phyloP scores from a whole-genome alignment of 2,329 filamentous ascomycete genomes.

The Uncinocarpus reesii region DNA sequence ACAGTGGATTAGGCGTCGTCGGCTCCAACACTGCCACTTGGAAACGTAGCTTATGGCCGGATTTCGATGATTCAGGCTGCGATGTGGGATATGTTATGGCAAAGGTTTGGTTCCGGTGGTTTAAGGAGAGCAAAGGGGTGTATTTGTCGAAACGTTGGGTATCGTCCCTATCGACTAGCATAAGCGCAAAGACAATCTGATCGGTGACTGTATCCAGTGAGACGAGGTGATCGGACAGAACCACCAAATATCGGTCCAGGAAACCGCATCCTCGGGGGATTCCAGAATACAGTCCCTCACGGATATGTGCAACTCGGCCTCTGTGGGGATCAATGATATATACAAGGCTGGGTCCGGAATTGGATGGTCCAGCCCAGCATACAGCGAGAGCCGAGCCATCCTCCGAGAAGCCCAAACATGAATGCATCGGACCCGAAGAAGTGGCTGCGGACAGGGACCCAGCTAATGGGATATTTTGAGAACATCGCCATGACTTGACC shows the following conservation, averaged over 20 bases:
- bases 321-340: constrained; percentile 66
- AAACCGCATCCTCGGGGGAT: constrained; percentile 59
- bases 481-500: constrained; percentile 65
- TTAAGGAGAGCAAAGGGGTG: constrained; percentile 51
- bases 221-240: constrained; percentile 60
- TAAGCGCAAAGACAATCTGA: constrained; percentile 56
- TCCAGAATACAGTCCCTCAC: constrained; percentile 57
- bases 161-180: constrained; percentile 34
- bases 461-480: constrained; percentile 45
- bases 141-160: neutral
- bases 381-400: constrained; percentile 77
- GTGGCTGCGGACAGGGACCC: constrained; percentile 24
- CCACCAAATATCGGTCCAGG: constrained; percentile 61
- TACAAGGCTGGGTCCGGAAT: constrained; percentile 50
- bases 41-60: constrained; percentile 34
- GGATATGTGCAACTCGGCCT: constrained; percentile 55
- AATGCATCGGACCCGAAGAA: constrained; percentile 29
- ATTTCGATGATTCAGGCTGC: constrained; percentile 32
- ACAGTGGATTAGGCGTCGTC: constrained; percentile 48
- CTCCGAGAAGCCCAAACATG: constrained; percentile 65
- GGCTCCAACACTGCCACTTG: constrained; percentile 57
- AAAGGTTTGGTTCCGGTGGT: constrained; percentile 54
- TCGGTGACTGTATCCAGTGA: constrained; percentile 81
- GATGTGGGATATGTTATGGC: constrained; percentile 46
- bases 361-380: constrained; percentile 32